Conservation (phyloP, 805 yeast genomes). For the Myxozyma vanderwaltii region DNA sequence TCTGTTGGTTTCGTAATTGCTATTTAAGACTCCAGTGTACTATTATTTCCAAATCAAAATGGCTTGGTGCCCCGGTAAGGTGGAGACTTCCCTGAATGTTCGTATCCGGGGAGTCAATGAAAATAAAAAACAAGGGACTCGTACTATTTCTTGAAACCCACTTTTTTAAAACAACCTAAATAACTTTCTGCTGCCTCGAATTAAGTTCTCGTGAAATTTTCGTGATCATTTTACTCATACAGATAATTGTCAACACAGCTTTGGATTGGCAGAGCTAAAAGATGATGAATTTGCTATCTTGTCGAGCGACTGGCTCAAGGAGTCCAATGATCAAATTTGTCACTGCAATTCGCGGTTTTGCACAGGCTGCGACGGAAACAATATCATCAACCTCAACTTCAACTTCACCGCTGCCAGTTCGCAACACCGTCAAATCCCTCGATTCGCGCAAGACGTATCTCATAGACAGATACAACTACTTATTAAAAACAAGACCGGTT, state of each 20-base stretch:
- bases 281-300: constrained; percentile 5
- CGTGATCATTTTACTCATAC: background rate
- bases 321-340: constrained; percentile 3
- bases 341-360: constrained; percentile 4
- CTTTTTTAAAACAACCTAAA: too few species aligned
- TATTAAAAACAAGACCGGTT: constrained; percentile 68
- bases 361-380: constrained; percentile 4
- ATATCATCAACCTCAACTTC: background rate
- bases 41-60: too few species aligned
- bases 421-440: constrained; percentile 61
- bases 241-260: background rate
- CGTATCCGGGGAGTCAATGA: too few species aligned
- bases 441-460: constrained; percentile 83
- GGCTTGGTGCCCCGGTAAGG: too few species aligned
- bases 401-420: background rate
- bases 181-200: background rate
- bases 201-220: constrained; percentile 3
- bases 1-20: too few species aligned
- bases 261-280: too few species aligned
- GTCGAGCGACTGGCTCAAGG: background rate
- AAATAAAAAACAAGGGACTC: too few species aligned
- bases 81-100: too few species aligned
- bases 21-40: too few species aligned
- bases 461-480: constrained; percentile 73
- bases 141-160: too few species aligned